Percentiles rank a stretch among this genome's conserved stretches.
Evolutionary conservation across 805 yeast species (phyloP).

Genomic region (Jamesozyma piceae): DNA sequence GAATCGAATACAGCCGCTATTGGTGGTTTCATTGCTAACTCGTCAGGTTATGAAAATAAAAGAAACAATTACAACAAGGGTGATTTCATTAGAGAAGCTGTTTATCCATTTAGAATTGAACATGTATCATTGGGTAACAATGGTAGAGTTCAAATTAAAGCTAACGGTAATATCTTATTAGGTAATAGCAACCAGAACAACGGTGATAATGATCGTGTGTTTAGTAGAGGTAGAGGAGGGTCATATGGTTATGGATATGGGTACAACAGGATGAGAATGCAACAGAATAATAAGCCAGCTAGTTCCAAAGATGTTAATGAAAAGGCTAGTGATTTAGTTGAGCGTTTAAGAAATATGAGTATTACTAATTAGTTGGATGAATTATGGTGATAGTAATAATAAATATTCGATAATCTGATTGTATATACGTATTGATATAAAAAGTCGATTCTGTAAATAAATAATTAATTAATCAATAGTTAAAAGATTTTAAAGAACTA

Average conservation of each 20-base stretch:
- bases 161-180: slow-evolving; percentile 9
- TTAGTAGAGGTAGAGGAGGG: background rate
- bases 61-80: slow-evolving; percentile 30
- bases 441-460: background rate
- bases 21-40: slow-evolving; percentile 43
- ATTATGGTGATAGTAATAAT: no score
- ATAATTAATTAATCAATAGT: no score
- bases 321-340: slow-evolving; percentile 6
- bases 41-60: slow-evolving; percentile 27
- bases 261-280: background rate
- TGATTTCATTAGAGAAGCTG: slow-evolving; percentile 37
- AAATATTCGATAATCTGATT: no score
- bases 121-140: slow-evolving; percentile 31
- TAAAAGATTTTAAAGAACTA: no score
- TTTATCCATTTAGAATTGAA: slow-evolving; percentile 35
- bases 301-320: slow-evolving; percentile 3
- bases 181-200: background rate
- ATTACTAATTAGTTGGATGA: background rate
- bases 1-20: slow-evolving; percentile 38
- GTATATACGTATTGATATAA: background rate
- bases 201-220: background rate
- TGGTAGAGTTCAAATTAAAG: slow-evolving; percentile 28
- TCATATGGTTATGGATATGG: slow-evolving; percentile 1
- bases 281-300: background rate
- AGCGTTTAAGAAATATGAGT: slow-evolving; percentile 6